Evolutionary conservation across 257 asterid genomes (phyloP), one percentile per base, ranked within the genome.

Genomic region (Orobanche coerulescens): DNA sequence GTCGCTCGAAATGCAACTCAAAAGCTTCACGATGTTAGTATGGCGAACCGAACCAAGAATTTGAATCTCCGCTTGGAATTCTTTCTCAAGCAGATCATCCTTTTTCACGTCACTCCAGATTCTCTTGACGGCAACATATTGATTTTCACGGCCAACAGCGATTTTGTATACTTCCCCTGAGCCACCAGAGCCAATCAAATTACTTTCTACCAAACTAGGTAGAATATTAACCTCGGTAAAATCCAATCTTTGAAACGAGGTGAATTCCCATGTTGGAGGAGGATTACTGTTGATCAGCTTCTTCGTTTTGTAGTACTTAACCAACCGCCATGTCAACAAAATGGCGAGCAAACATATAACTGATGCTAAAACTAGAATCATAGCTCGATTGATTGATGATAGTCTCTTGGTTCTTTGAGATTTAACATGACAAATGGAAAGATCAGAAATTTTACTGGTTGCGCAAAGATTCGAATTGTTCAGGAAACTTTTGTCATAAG

Each of bases 171-270:
- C 52, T 46, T 46, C 24, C 1, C 97, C 97, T 0, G 97, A 90
- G 28, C 96, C 97, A 24, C 97, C 97, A 14, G 79, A 81, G 54
- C 96, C 97, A 6, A 91, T 79, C 23, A 74, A 7, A 44, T 81
- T 80, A 51, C 72, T 70, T 0, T 83, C 96, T 0, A 68, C 78
- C 69, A 91, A 61, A 26, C 81, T 64, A 6, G 92, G 71, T 15
- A 82, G 6, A 39, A 91, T 82, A 25, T 67, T 65, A 18, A 84
- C 72, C 73, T 80, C 91, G 0, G 92, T 80, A 86, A 90, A 87
- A 28, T 68, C 78, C 39, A 85, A 68, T 76, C 75, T 85, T 63
- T 83, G 94, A 75, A 90, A 90, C 28, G 97, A 76, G 42, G 91
- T 90, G 39, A 87, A 67, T 62, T 87, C 84, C 95, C 96, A 90